Base-by-base conservation (phyloP, 352 stramenopile species). In the Pythium sukuiense region DNA sequence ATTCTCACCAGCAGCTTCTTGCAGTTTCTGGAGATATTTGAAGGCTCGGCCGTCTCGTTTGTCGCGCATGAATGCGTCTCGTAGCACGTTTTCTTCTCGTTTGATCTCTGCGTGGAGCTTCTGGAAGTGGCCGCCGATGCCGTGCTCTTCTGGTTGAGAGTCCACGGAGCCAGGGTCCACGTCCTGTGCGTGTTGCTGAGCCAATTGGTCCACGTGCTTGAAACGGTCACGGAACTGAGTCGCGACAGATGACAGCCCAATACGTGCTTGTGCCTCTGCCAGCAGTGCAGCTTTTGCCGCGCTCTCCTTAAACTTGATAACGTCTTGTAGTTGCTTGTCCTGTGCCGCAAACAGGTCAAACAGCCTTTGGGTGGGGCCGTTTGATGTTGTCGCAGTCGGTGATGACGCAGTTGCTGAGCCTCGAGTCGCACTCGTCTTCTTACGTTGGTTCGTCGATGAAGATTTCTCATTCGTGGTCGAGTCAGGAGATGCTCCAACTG, bases 271-370 rank as follows among this genome's bases (percentile, higher is more conserved):
- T 11, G 74, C 71, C n/a, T 85, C 67, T 6, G 76, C 55, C 4
- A 64, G 72, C 20, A 76, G 14, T 30, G 73, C 73, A 0, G 70
- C 67, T 33, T 75, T 59, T 6, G 43, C 74, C 3, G 77, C 74
- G 29, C 80, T 87, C 69, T 93, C 79, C 45, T 89, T 85, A 65
- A 72, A 89, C 67, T 77, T 77, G 70, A 93, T 89, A 14, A 90
- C 69, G 9, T 76, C 73, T 26, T 86, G 49, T 63, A 93, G 77
- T 12, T 78, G 71, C 33, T 73, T 61, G 55, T 91, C 85, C 30
- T 93, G 77, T 32, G 74, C 59, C 0, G 70, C 70, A n/a, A 91
- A 81, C 24, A 93, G 72, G 27, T 76, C 53, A 1, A 85, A 45
- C 2, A 91, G 57, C 8, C 79, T 79, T 1, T 46, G 33, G 14